These are phyloP conservation scores for Eimeria maxima DNA, from an alignment of 169 alveolate species.

Conservation along the genomic window DNA sequence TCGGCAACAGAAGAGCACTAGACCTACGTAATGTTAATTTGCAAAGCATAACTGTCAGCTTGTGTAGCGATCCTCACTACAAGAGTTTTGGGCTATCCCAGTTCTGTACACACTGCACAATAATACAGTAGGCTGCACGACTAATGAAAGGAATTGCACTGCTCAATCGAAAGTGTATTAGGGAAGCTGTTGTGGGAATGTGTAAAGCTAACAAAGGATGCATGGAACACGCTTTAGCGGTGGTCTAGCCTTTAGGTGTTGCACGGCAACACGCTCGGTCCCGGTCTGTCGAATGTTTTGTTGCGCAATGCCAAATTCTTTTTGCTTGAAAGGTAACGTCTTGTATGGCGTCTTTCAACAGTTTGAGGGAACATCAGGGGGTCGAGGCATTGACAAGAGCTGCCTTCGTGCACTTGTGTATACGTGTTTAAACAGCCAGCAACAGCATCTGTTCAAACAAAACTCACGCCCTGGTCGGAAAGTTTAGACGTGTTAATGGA, in stretches of 20 bases:
- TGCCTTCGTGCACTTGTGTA: background rate
- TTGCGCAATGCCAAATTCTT: background rate
- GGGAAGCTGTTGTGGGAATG: background rate
- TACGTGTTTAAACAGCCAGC: background rate
- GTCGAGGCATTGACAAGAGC: background rate
- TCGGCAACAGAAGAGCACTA: background rate
- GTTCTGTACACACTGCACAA: too few relatives aligned
- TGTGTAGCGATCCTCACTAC: too few relatives aligned
- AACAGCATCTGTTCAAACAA: background rate
- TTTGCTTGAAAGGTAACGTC: background rate
- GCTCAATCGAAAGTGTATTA: background rate
- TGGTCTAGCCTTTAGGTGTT: background rate
- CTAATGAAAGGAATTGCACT: background rate
- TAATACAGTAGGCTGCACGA: background rate
- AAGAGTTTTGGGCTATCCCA: too few relatives aligned
- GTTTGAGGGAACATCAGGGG: background rate
- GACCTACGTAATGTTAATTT: too few relatives aligned
- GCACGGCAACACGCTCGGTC: background rate
- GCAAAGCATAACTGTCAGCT: too few relatives aligned
- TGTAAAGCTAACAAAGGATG: background rate
- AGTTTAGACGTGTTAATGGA: background rate
- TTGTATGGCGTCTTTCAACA: background rate
- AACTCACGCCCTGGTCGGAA: background rate
- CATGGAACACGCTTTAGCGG: background rate
- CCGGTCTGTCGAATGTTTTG: background rate